A percentile compares a stretch with the other conserved stretches of the same genome.
phyloP scores from a whole-genome alignment of 2,329 filamentous ascomycete genomes.

The Aspergillus transmontanensis region DNA sequence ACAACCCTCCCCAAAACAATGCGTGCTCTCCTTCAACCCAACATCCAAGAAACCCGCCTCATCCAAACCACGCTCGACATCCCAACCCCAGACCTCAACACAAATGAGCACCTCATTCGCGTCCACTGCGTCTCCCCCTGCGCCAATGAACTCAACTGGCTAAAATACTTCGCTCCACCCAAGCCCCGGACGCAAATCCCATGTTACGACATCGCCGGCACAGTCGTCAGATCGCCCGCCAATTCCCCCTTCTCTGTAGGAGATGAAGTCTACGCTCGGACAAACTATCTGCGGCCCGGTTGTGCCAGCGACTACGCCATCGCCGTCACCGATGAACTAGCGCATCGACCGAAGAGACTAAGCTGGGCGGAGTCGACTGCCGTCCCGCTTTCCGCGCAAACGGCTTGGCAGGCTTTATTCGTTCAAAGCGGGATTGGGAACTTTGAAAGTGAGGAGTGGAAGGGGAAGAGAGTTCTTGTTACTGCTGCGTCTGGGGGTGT shows the following conservation, averaged over 20 bases:
- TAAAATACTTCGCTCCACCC: conserved; percentile 30
- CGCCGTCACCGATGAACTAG: conserved; percentile 39
- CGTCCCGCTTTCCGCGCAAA: conserved; percentile 45
- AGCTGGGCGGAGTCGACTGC: conserved; percentile 41
- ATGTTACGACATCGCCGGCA: conserved; percentile 47
- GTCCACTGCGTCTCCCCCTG: conserved; percentile 44
- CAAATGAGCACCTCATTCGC: conserved; percentile 43
- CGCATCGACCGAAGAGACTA: conserved; percentile 36
- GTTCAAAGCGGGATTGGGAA: conserved; percentile 32
- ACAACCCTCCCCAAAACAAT: background rate
- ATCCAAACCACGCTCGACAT: conserved; percentile 11
- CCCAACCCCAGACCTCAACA: conserved; percentile 26
- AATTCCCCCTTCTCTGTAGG: conserved; percentile 42
- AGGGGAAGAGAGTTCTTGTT: conserved; percentile 45
- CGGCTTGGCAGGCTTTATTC: conserved; percentile 50
- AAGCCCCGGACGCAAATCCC: conserved; percentile 36
- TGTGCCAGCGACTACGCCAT: conserved; percentile 43
- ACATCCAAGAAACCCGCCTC: background rate
- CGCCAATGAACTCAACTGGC: conserved; percentile 49
- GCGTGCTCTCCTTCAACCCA: conserved; percentile 5
- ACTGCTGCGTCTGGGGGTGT: conserved; percentile 50
- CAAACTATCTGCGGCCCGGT: conserved; percentile 38
- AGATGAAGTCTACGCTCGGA: conserved; percentile 43
- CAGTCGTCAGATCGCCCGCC: conserved; percentile 37
- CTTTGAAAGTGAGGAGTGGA: conserved; percentile 17